Evolutionary conservation across 306 rosid species (phyloP).

Genomic region (Bauhinia variegata): DNA sequence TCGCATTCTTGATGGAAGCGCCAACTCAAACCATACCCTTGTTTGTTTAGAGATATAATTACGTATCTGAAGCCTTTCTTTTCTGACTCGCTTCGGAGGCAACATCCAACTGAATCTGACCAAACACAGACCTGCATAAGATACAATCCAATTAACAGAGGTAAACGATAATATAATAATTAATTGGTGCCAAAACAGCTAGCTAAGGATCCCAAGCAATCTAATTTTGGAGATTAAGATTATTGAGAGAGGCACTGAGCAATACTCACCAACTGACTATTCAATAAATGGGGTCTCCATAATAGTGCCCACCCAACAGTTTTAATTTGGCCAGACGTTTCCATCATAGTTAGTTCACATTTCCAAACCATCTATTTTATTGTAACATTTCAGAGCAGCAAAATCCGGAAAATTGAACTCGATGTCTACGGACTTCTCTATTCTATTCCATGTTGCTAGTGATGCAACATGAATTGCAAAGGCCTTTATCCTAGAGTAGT

Average conservation of each 20-base stretch:
- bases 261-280: slow-evolving; percentile 6
- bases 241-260: slow-evolving; percentile 2
- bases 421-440: background rate
- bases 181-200: background rate
- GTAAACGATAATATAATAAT: slow-evolving; percentile 1
- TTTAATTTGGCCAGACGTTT: slow-evolving; percentile 13
- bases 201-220: too few relatives aligned
- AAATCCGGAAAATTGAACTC: slow-evolving; percentile 8
- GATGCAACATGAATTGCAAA: background rate
- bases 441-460: slow-evolving; percentile 4
- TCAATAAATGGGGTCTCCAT: slow-evolving; percentile 21
- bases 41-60: background rate
- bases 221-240: background rate
- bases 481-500: background rate
- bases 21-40: slow-evolving; percentile 16
- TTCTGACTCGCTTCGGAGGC: slow-evolving; percentile 52
- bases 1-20: slow-evolving; percentile 24
- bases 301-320: slow-evolving; percentile 9
- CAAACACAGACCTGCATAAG: slow-evolving; percentile 77
- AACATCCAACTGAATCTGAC: slow-evolving; percentile 58
- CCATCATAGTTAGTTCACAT: slow-evolving; percentile 11
- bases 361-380: slow-evolving; percentile 9
- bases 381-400: too few relatives aligned
- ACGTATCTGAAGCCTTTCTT: slow-evolving; percentile 65
- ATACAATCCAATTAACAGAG: slow-evolving; percentile 24